Percentiles rank a stretch among this genome's conserved stretches.
Conservation (phyloP, 345 rosid species). For the Eucalyptus pauciflora region DNA sequence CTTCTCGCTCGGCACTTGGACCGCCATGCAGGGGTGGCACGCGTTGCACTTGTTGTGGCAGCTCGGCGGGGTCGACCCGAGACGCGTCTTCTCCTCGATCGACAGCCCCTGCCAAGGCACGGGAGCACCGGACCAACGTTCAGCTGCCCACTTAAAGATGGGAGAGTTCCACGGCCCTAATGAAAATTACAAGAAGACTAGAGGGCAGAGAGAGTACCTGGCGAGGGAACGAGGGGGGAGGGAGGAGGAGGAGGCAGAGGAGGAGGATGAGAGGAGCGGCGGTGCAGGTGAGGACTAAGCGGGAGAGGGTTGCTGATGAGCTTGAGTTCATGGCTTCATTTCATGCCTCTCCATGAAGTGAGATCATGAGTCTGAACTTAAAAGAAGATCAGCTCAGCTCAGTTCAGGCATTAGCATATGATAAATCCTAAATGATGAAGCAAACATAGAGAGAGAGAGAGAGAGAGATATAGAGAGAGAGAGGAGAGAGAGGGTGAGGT, state of each 20-base stretch:
- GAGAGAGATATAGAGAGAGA: neutral
- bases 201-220: neutral
- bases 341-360: neutral
- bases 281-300: neutral
- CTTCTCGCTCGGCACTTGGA: slow-evolving; percentile 47
- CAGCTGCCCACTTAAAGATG: neutral
- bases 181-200: neutral
- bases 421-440: neutral
- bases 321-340: neutral
- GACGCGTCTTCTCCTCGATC: slow-evolving; percentile 56
- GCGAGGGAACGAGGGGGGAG: neutral
- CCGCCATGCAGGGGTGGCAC: slow-evolving; percentile 90
- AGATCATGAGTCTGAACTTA: neutral
- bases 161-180: neutral
- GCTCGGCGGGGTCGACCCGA: slow-evolving; percentile 89
- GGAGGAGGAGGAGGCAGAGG: neutral
- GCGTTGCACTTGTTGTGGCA: slow-evolving; percentile 80
- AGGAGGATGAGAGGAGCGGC: neutral
- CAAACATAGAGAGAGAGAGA: neutral
- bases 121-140: neutral
- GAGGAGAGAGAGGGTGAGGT: neutral
- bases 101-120: slow-evolving; percentile 16
- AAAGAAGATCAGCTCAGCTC: neutral
- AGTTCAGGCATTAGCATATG: neutral
- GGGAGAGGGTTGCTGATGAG: neutral